phyloP scores from a whole-genome alignment of 805 yeast species.

The Cyberlindnera samutprakarnensis region DNA sequence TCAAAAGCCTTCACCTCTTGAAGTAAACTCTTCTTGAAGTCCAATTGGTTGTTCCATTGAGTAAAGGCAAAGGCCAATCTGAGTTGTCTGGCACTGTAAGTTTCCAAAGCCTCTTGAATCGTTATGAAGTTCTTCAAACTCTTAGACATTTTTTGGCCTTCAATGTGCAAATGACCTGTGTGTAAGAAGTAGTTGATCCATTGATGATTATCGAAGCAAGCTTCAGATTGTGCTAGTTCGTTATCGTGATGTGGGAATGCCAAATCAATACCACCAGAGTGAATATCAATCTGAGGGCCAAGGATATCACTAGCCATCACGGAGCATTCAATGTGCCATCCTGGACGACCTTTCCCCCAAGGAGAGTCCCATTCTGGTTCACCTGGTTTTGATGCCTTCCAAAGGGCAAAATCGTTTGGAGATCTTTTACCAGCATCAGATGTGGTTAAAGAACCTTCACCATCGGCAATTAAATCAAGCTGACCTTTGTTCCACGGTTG shows the following conservation, averaged over 20 bases:
- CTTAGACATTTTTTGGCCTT: constrained; percentile 98
- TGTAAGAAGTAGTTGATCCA: constrained; percentile 98
- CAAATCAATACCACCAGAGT: constrained; percentile 93
- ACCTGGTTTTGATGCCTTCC: constrained; percentile 96
- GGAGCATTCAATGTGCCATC: constrained; percentile 99
- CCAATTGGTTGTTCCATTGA: constrained; percentile 89
- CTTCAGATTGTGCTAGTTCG: constrained; percentile 96
- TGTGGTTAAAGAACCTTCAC: constrained; percentile 78
- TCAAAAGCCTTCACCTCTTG: constrained; percentile 75
- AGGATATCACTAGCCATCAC: constrained; percentile 93
- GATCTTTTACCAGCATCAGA: constrained; percentile 55
- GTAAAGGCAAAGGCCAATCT: constrained; percentile 86
- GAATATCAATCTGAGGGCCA: constrained; percentile 84
- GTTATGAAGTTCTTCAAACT: constrained; percentile 93
- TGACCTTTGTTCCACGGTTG: constrained; percentile 98
- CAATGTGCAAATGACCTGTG: constrained; percentile 96
- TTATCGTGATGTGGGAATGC: constrained; percentile 99
- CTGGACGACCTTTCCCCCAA: constrained; percentile 98
- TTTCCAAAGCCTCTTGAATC: constrained; percentile 77
- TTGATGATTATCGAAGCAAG: constrained; percentile 78
- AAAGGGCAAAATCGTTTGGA: constrained; percentile 85
- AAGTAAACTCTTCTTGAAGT: constrained; percentile 77
- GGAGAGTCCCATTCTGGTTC: constrained; percentile 95
- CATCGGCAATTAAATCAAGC: constrained; percentile 78
- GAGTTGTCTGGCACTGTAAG: constrained; percentile 71